Evolutionary conservation across 305 asterid genomes (phyloP).

Genomic region (Fraxinus ornus): DNA sequence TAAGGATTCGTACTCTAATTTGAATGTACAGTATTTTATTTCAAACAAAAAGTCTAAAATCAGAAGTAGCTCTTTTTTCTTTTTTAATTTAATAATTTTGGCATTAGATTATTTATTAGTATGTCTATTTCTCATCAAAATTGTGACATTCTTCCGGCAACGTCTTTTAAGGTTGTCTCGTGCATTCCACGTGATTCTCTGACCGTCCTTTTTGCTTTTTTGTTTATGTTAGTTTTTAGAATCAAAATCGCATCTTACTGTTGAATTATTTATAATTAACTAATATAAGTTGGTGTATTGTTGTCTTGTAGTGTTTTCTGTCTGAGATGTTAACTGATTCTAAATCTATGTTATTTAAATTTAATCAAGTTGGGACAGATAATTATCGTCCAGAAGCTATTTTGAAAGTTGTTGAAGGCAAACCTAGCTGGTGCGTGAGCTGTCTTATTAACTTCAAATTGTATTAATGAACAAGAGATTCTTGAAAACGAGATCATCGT

Average conservation of each 20-base stretch:
- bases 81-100: not conserved
- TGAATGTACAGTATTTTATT: not conserved
- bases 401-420: not conserved
- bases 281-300: conserved; percentile 4
- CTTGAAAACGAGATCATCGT: not conserved
- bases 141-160: not conserved
- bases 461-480: not conserved
- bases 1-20: too few species aligned
- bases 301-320: conserved; percentile 11
- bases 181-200: conserved; percentile 23
- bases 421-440: not conserved
- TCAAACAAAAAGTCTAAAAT: not conserved
- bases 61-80: not conserved
- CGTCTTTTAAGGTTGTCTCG: not conserved
- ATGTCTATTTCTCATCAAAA: not conserved
- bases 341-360: not conserved
- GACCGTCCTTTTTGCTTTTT: not conserved
- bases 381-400: not conserved
- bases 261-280: conserved; percentile 1
- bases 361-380: not conserved
- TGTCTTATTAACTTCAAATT: not conserved
- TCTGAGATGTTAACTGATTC: not conserved
- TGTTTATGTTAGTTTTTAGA: not conserved
- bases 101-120: not conserved
- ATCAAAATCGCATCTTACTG: conserved; percentile 18